A percentile compares a stretch with the other conserved stretches of the same genome.
Conservation (phyloP, 2,329 filamentous ascomycete species). For the Parafenestella ontariensis region DNA sequence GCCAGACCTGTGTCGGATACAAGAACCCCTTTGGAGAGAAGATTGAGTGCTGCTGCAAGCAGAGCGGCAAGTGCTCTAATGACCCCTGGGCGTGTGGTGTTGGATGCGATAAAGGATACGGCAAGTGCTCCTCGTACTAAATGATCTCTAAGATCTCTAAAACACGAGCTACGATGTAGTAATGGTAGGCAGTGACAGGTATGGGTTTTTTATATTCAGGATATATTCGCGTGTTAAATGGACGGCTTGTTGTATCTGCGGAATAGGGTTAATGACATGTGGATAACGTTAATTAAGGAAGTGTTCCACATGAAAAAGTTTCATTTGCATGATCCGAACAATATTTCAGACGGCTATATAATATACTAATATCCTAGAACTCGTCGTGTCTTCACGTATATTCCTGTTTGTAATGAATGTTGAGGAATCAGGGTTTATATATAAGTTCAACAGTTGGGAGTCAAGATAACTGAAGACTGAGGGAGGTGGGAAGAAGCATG, state of each 20-base stretch:
- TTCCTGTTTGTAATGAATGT: too few species aligned
- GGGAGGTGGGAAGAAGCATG: too few species aligned
- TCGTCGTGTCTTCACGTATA: too few species aligned
- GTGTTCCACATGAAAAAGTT: slow-evolving; percentile 1
- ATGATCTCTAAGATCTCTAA: background rate
- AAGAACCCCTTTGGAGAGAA: slow-evolving; percentile 22
- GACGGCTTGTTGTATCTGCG: slow-evolving; percentile 2
- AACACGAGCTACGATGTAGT: background rate
- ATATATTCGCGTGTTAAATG: background rate
- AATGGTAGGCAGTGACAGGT: background rate
- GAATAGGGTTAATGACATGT: slow-evolving; percentile 1
- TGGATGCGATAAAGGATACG: slow-evolving; percentile 39
- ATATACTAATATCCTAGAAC: background rate
- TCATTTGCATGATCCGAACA: background rate
- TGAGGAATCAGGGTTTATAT: too few species aligned
- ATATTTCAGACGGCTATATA: background rate
- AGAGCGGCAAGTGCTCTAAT: slow-evolving; percentile 28
- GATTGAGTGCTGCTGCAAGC: slow-evolving; percentile 36
- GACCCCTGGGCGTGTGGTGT: slow-evolving; percentile 29
- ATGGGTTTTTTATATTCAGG: background rate
- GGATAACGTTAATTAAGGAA: slow-evolving; percentile 4
- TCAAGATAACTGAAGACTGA: too few species aligned
- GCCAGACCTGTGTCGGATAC: slow-evolving; percentile 37
- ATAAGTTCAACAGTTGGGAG: too few species aligned
- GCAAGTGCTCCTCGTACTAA: slow-evolving; percentile 35